Conservation (phyloP, 163 green algal species). For the Coccomyxa subellipsoidea region DNA sequence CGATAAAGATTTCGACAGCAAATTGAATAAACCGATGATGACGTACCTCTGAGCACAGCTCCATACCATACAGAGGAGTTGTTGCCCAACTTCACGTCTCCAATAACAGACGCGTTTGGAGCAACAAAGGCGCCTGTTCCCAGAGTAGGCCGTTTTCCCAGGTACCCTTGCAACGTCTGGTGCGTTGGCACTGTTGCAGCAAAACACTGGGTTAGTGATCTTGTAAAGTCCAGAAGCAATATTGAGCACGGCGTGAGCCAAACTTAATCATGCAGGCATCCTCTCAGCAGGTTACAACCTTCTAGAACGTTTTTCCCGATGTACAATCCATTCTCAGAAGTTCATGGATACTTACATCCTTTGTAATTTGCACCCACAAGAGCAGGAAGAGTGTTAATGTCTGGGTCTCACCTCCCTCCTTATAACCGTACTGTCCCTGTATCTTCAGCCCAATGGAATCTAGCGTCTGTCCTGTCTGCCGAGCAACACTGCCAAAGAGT, state of each 20-base stretch:
- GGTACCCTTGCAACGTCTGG: slow-evolving; percentile 34
- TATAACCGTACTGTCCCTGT: slow-evolving; percentile 50
- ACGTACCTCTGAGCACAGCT: too few relatives aligned
- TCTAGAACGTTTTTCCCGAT: too few relatives aligned
- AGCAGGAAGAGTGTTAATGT: background rate
- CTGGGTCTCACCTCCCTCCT: slow-evolving; percentile 59
- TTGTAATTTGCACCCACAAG: background rate
- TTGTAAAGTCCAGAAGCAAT: background rate
- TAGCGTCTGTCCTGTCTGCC: slow-evolving; percentile 90
- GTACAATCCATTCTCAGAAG: too few relatives aligned
- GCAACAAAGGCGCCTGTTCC: slow-evolving; percentile 79
- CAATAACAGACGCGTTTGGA: slow-evolving; percentile 84
- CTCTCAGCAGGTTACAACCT: too few relatives aligned
- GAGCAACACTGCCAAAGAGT: slow-evolving; percentile 63
- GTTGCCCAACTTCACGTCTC: slow-evolving; percentile 83
- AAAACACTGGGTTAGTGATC: background rate
- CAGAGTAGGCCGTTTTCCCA: slow-evolving; percentile 45
- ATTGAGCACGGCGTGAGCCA: too few relatives aligned
- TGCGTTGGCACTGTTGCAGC: slow-evolving; percentile 50
- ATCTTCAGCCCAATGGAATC: slow-evolving; percentile 80
- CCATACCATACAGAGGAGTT: slow-evolving; percentile 91
- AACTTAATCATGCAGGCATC: too few relatives aligned
- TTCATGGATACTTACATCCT: background rate
- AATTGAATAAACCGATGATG: too few relatives aligned
- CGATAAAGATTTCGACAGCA: too few relatives aligned